Base-by-base conservation (phyloP, 129 eudicot species). In the Flaveria sonorensis region DNA sequence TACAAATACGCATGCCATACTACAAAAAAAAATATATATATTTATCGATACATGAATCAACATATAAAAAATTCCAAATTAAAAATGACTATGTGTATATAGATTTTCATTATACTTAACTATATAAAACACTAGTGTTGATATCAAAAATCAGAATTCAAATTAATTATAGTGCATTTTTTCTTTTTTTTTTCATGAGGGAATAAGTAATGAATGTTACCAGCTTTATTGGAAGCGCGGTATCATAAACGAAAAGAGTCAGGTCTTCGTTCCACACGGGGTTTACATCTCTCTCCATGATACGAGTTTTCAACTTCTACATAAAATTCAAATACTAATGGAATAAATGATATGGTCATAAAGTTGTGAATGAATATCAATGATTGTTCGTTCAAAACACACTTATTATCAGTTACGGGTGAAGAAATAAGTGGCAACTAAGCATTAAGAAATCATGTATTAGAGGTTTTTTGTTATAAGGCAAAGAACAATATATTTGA, bases 251-350 rank as follows among this genome's bases (percentile, higher is more conserved):
- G 10, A 91, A 89, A 81, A 92, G 85, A 26, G 96, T 92, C 69
- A 92, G 76, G 83, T 89, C 96, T 84, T 92, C 96, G 39, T 92
- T 88, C 97, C 97, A 92, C 75, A 72, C 88, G 1, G 96, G 96
- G 82, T 92, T 92, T 10, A 81, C 72, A 77, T 92, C 87, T 76
- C 82, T 92, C 74, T 81, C 88, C 53, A 92, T 83, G 47, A 92
- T 89, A 53, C 93, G 93, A 71, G 93, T 92, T 86, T 85, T 92
- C 72, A 88, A 68, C 82, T 80, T 89, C 97, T 89, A 83, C 86
- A 82, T 50, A 40, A 64, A 30, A 78, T 40, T 48, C 32, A 51
- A 21, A 56, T 51, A 67, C 68, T 55, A 14, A 15, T 76, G 66
- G 28, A 53, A 7, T 5, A 67, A 76, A 10, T 59, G 18, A 48